A percentile compares a stretch with the other conserved stretches of the same genome.
phyloP scores from a whole-genome alignment of 1,284 basidiomycete species.

The Papiliotrema terrestris region DNA sequence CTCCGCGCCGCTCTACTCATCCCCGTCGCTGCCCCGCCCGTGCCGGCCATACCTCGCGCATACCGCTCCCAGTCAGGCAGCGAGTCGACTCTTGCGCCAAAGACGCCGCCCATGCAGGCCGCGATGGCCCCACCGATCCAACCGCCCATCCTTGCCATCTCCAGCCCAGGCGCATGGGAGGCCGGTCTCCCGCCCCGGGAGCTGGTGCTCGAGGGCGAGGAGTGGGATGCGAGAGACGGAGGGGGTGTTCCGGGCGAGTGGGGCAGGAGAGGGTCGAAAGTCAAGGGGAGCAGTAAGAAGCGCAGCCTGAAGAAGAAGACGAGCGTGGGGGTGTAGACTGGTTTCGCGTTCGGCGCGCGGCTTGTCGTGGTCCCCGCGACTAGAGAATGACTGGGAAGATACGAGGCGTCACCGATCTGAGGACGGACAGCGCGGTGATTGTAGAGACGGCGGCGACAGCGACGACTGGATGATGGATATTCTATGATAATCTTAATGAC shows the following conservation, averaged over 20 bases:
- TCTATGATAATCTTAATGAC: background rate
- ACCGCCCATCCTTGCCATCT: slow-evolving; percentile 39
- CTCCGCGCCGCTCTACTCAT: slow-evolving; percentile 38
- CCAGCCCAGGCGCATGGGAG: slow-evolving; percentile 42
- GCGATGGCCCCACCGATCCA: slow-evolving; percentile 6
- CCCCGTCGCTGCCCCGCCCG: slow-evolving; percentile 31
- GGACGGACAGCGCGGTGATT: too few species aligned
- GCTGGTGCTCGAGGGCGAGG: slow-evolving; percentile 44
- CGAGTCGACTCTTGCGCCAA: background rate
- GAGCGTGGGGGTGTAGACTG: slow-evolving; percentile 2
- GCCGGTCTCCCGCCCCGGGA: slow-evolving; percentile 39
- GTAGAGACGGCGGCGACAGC: background rate
- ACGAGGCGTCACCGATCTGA: too few species aligned
- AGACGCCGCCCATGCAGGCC: slow-evolving; percentile 2
- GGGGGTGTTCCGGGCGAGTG: slow-evolving; percentile 14
- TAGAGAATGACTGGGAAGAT: too few species aligned
- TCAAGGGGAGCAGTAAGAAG: slow-evolving; percentile 9
- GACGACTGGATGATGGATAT: background rate
- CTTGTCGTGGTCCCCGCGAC: too few species aligned
- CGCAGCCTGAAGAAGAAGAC: slow-evolving; percentile 15
- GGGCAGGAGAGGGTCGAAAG: slow-evolving; percentile 9
- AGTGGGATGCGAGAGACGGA: slow-evolving; percentile 41
- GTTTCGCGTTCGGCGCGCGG: too few species aligned
- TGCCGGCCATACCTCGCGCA: slow-evolving; percentile 34
- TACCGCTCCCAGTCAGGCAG: slow-evolving; percentile 7